A percentile compares a stretch with the other conserved stretches of the same genome.
These are phyloP conservation scores for Arabidopsis lyrata DNA, from an alignment of 441 rosid genomes.

Conservation along the genomic window DNA sequence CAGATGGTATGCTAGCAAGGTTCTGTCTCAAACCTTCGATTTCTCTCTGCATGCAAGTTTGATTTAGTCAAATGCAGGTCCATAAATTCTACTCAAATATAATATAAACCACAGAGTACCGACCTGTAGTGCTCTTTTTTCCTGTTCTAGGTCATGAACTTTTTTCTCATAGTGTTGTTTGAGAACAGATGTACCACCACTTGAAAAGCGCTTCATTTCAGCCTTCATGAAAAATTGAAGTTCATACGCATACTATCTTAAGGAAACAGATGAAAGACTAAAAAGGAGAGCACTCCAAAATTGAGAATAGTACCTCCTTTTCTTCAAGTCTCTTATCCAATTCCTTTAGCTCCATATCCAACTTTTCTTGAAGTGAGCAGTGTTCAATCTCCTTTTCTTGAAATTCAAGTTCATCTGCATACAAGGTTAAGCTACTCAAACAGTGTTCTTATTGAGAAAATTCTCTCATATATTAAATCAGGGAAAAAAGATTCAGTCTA, in stretches of 20 bases:
- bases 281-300: slow-evolving; percentile 1
- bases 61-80: slow-evolving; percentile 5
- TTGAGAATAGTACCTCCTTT: slow-evolving; percentile 69
- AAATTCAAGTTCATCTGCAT: slow-evolving; percentile 75
- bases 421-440: slow-evolving; percentile 15
- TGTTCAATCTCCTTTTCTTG: slow-evolving; percentile 88
- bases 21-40: slow-evolving; percentile 79
- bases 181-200: slow-evolving; percentile 81
- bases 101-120: slow-evolving; percentile 28
- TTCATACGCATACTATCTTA: background rate
- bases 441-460: slow-evolving; percentile 19
- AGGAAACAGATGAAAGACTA: slow-evolving; percentile 16
- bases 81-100: slow-evolving; percentile 17
- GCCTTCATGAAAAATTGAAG: slow-evolving; percentile 61
- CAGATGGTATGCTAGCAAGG: slow-evolving; percentile 76
- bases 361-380: slow-evolving; percentile 84
- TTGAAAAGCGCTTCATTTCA: slow-evolving; percentile 85
- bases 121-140: slow-evolving; percentile 85
- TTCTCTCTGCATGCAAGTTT: slow-evolving; percentile 73
- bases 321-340: slow-evolving; percentile 88
- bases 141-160: slow-evolving; percentile 86
- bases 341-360: slow-evolving; percentile 91
- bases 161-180: slow-evolving; percentile 97
- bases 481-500: slow-evolving; percentile 8
- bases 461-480: slow-evolving; percentile 2